Conservation (phyloP, 139 green algal genomes). For the Chlorella sp. region DNA sequence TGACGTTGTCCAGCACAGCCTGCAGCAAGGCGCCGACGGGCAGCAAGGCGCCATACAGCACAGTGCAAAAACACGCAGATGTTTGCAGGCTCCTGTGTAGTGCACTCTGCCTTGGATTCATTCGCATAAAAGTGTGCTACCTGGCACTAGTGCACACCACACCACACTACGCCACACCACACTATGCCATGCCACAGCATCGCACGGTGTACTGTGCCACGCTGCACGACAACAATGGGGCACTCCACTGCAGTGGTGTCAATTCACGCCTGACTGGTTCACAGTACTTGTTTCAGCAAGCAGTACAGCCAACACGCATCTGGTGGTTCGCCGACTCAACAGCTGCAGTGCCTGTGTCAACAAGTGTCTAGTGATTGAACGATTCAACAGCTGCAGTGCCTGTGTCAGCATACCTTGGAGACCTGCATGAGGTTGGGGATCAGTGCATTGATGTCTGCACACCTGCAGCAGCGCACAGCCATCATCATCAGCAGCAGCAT, state of each 20-base stretch:
- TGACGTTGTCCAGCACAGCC: slow-evolving; percentile 91
- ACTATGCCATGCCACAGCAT: slow-evolving; percentile 1
- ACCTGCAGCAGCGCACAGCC: too few species aligned
- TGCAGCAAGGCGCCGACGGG: slow-evolving; percentile 5
- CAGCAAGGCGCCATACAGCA: background rate
- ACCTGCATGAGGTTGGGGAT: slow-evolving; percentile 93
- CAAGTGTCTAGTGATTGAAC: background rate
- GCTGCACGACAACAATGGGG: too few species aligned
- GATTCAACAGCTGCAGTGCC: background rate
- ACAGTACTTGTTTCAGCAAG: too few species aligned
- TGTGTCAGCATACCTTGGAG: slow-evolving; percentile 52
- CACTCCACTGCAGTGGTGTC: too few species aligned
- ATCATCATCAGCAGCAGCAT: too few species aligned
- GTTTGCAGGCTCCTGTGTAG: background rate
- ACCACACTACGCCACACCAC: background rate
- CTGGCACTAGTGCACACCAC: background rate
- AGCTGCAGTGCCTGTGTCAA: background rate
- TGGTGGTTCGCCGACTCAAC: background rate
- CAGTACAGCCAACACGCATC: background rate
- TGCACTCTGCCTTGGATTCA: background rate
- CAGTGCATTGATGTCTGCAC: slow-evolving; percentile 89
- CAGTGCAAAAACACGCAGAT: background rate
- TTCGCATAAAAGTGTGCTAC: background rate
- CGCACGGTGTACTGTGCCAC: background rate
- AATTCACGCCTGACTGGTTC: too few species aligned